Evolutionary conservation across 2,329 filamentous ascomycete genomes (phyloP), one percentile per base, ranked within the genome.

Genomic region (Ophiostoma sp.): DNA sequence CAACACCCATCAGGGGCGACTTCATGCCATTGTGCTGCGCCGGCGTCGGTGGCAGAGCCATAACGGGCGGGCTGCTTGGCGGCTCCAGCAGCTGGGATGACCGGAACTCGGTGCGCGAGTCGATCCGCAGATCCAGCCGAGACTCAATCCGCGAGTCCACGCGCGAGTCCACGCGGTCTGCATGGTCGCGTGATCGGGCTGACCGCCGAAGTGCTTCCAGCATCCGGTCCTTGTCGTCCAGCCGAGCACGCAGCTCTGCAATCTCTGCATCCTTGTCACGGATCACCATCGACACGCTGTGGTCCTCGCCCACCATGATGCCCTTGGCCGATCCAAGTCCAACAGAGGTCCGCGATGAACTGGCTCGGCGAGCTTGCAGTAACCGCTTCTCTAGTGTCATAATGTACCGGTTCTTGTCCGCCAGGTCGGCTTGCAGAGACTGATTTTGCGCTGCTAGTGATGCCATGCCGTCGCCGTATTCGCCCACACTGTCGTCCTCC

Each of bases 371-470:
- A 49, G 95, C 95, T 75, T 99, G 95, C 45, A 98, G 82, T 1
- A 99, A 82, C 40, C 95, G 87, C 78, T 96, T 96, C 80, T 99
- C 95, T 12, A 99, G 80, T 0, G 95, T 98, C 41, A 90, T 85
- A 73, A 98, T 98, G 77, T 99, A 99, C 44, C 95, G 90, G 74
- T 95, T 98, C 81, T 97, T 97, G 79, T 99, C 95, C n/a, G 86
- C 87, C 64, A 99, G 84, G 77, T 99, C 95, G n/a, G 93, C 87
- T 77, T 97, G 95, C 64, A 99, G 80, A n/a, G 96, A 91, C 65
- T 89, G 87, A 73, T 97, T 93, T 76, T 97, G 95, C n/a, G 91
- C 86, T 60, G 89, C 81, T 65, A 96, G 79, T 38, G 90, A 92
- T 7, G 95, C 95, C 40, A 85, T 89, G 0, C 93, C 94, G 74